Evolutionary conservation across 306 rosid genomes (phyloP).

Genomic region (Begonia loranthoides): DNA sequence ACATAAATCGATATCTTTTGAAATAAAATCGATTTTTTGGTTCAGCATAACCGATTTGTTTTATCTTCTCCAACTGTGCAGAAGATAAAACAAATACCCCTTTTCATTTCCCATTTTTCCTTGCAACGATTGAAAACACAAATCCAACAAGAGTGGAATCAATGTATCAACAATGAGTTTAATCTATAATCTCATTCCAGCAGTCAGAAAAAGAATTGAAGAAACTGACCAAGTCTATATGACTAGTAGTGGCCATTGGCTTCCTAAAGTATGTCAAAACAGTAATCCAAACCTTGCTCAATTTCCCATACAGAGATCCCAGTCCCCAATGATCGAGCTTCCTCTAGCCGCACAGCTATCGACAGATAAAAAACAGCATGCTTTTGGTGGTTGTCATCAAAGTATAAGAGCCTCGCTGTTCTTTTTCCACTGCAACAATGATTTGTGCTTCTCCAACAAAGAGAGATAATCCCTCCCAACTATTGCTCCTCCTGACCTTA

Average conservation of each 20-base stretch:
- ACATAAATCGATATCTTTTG: too few relatives aligned
- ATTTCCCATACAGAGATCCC: slow-evolving; percentile 97
- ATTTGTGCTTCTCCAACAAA: slow-evolving; percentile 69
- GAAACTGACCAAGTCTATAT: too few relatives aligned
- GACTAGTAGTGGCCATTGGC: neutral
- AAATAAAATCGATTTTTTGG: too few relatives aligned
- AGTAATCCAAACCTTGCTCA: slow-evolving; percentile 96
- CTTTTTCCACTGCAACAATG: slow-evolving; percentile 65
- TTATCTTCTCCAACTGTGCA: too few relatives aligned
- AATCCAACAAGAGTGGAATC: too few relatives aligned
- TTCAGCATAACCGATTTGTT: too few relatives aligned
- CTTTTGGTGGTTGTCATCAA: slow-evolving; percentile 29
- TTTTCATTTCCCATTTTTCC: too few relatives aligned
- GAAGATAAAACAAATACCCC: too few relatives aligned
- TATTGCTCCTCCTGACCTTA: slow-evolving; percentile 59
- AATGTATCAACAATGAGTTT: too few relatives aligned
- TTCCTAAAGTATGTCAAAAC: slow-evolving; percentile 52
- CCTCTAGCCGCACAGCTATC: slow-evolving; percentile 64
- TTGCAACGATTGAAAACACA: too few relatives aligned
- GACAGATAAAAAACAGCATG: slow-evolving; percentile 93
- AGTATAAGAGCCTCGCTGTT: slow-evolving; percentile 70
- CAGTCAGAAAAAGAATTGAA: too few relatives aligned
- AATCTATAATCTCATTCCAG: too few relatives aligned
- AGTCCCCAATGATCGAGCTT: slow-evolving; percentile 73
- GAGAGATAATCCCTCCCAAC: slow-evolving; percentile 64